Evolutionary conservation across 208 protist species (phyloP).

Genomic region (Leishmania martiniquensis): DNA sequence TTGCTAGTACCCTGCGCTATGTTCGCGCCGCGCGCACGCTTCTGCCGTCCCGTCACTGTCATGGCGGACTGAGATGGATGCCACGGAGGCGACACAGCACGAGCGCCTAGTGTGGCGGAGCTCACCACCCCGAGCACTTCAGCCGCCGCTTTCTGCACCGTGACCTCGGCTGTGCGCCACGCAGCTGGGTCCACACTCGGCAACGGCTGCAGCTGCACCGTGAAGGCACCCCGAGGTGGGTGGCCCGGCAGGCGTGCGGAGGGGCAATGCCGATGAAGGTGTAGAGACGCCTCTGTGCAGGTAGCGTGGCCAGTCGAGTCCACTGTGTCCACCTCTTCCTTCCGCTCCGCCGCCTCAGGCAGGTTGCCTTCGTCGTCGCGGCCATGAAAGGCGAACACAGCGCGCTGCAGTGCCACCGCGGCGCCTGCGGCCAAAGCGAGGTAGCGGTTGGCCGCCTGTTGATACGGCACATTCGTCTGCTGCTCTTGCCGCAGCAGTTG

Average conservation of each 20-base stretch:
- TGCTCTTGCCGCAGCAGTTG: slow-evolving; percentile 34
- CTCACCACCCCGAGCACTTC: slow-evolving; percentile 7
- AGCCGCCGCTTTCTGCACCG: slow-evolving; percentile 13
- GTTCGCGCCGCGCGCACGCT: background rate
- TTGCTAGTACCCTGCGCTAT: background rate
- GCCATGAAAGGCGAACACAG: slow-evolving; percentile 26
- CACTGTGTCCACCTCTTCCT: background rate
- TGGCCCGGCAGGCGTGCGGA: background rate
- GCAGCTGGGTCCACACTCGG: slow-evolving; percentile 27
- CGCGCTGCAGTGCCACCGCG: slow-evolving; percentile 34
- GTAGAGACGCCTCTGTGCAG: background rate
- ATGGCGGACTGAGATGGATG: background rate
- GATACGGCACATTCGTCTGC: slow-evolving; percentile 52
- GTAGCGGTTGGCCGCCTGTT: slow-evolving; percentile 30
- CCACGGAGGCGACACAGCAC: background rate
- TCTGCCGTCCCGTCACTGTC: background rate
- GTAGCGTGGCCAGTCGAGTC: background rate
- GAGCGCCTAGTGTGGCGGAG: background rate
- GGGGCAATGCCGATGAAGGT: background rate
- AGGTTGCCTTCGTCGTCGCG: background rate
- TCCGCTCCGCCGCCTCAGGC: background rate
- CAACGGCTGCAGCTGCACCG: slow-evolving; percentile 23
- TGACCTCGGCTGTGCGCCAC: slow-evolving; percentile 18
- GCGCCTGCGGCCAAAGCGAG: slow-evolving; percentile 22
- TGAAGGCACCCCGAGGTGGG: slow-evolving; percentile 14